Conservation (phyloP, 1,284 basidiomycete species). For the Bothia castanella region DNA sequence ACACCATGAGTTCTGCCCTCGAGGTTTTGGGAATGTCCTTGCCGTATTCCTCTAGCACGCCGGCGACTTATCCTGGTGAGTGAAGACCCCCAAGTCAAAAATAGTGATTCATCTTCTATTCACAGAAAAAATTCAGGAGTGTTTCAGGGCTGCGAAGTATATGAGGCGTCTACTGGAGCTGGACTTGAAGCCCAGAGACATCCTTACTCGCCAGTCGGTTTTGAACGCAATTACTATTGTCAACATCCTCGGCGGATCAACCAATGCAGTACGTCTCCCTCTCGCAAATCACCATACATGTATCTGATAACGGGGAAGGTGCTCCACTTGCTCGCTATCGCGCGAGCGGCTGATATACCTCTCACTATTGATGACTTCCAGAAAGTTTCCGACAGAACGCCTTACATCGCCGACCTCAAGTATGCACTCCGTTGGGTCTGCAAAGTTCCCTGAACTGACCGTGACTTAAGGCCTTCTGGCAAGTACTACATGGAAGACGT, state of each 20-base stretch:
- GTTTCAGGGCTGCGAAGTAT: constrained; percentile 77
- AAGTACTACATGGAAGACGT: constrained; percentile 98
- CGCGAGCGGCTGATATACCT: constrained; percentile 82
- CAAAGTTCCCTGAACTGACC: constrained; percentile 1
- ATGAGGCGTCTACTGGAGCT: constrained; percentile 79
- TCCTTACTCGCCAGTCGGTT: constrained; percentile 87
- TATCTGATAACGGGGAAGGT: constrained; percentile 46
- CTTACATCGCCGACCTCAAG: constrained; percentile 94
- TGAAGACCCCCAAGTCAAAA: constrained; percentile 4
- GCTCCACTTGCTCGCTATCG: constrained; percentile 91
- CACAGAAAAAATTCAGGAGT: constrained; percentile 80
- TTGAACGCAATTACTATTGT: constrained; percentile 87
- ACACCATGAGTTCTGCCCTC: constrained; percentile 86
- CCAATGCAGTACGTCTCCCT: constrained; percentile 72
- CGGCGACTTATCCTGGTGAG: constrained; percentile 71
- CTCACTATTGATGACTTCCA: constrained; percentile 96
- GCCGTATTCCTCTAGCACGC: constrained; percentile 84
- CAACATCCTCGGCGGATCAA: constrained; percentile 86
- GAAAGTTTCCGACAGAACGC: constrained; percentile 79
- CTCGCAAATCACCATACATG: background rate
- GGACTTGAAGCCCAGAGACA: constrained; percentile 90
- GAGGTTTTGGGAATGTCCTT: constrained; percentile 92
- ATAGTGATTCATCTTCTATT: constrained; percentile 3
- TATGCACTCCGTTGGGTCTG: constrained; percentile 28
- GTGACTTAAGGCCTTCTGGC: constrained; percentile 70